A percentile compares a stretch with the other conserved stretches of the same genome.
Evolutionary conservation across 2,329 filamentous ascomycete genomes (phyloP).

Genomic region (Sordariomycetes sp.): DNA sequence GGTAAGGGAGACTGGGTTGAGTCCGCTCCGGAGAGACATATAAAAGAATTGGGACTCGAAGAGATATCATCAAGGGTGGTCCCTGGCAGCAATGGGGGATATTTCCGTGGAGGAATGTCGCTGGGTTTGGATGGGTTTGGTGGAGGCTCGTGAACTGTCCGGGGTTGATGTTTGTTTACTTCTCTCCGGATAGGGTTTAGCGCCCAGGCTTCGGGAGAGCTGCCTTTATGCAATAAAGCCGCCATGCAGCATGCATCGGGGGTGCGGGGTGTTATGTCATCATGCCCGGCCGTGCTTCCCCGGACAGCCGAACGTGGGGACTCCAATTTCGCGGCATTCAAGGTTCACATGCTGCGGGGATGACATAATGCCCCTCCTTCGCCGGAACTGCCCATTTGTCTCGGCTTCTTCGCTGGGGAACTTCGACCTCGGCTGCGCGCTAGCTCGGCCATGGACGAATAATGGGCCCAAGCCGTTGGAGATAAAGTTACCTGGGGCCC

Average conservation of each 20-base stretch:
- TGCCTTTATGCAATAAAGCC: neutral
- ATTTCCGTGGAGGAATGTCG: neutral
- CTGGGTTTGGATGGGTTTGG: neutral
- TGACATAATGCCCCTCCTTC: conserved; percentile 6
- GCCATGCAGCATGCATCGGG: neutral
- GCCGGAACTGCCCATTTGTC: neutral
- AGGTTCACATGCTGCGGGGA: conserved; percentile 3
- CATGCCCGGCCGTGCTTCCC: neutral
- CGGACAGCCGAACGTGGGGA: neutral
- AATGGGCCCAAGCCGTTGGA: neutral
- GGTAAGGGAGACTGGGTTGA: neutral
- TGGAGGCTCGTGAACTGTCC: neutral
- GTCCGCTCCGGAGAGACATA: neutral
- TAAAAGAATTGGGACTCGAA: neutral
- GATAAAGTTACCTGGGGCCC: conserved; percentile 3
- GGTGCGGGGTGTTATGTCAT: neutral
- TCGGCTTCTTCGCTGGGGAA: neutral
- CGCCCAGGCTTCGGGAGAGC: neutral
- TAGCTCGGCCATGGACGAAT: neutral
- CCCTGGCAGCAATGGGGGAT: neutral
- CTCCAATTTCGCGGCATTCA: neutral
- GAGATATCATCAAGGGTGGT: neutral
- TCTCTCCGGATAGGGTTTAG: conserved; percentile 1
- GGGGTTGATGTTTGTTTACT: conserved; percentile 6
- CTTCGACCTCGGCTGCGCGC: conserved; percentile 5